phyloP scores from a whole-genome alignment of 2,329 filamentous ascomycete species.

The Claviceps quebecensis region DNA sequence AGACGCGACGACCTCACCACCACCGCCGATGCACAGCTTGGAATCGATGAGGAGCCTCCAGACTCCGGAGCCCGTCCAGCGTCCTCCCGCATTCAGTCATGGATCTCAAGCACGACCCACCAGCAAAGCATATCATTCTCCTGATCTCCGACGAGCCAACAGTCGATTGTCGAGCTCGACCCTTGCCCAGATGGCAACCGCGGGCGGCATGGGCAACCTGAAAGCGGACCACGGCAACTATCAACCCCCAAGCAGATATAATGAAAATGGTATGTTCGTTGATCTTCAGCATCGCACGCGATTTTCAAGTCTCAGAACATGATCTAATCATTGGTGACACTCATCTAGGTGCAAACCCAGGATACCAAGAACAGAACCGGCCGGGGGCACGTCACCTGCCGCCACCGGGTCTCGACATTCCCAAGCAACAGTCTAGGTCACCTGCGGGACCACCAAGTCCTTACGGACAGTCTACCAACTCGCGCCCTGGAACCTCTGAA shows the following conservation, averaged over 20 bases:
- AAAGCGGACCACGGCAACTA: constrained; percentile 18
- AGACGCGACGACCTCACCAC: constrained; percentile 24
- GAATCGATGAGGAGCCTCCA: constrained; percentile 40
- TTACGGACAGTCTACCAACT: constrained; percentile 18
- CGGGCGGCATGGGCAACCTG: constrained; percentile 38
- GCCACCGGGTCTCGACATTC: constrained; percentile 26
- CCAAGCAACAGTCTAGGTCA: constrained; percentile 29
- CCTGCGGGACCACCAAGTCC: constrained; percentile 24
- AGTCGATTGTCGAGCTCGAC: constrained; percentile 74
- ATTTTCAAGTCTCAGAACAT: constrained; percentile 30
- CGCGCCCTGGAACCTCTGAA: constrained; percentile 18
- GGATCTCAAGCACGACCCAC: constrained; percentile 55
- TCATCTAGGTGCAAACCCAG: constrained; percentile 36
- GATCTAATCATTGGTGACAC: constrained; percentile 39
- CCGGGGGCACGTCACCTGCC: constrained; percentile 22
- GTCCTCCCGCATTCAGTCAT: constrained; percentile 70
- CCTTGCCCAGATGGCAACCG: constrained; percentile 63
- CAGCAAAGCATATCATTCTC: constrained; percentile 55
- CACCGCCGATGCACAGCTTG: constrained; percentile 34
- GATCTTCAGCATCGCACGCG: constrained; percentile 37
- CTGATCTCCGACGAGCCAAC: constrained; percentile 67
- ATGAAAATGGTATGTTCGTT: constrained; percentile 19
- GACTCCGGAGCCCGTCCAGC: constrained; percentile 62
- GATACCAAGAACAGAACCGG: constrained; percentile 21
- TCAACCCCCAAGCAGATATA: constrained; percentile 16